Evolutionary conservation across 2,329 filamentous ascomycete species (phyloP).

Genomic region (Sordariomycetes sp.): DNA sequence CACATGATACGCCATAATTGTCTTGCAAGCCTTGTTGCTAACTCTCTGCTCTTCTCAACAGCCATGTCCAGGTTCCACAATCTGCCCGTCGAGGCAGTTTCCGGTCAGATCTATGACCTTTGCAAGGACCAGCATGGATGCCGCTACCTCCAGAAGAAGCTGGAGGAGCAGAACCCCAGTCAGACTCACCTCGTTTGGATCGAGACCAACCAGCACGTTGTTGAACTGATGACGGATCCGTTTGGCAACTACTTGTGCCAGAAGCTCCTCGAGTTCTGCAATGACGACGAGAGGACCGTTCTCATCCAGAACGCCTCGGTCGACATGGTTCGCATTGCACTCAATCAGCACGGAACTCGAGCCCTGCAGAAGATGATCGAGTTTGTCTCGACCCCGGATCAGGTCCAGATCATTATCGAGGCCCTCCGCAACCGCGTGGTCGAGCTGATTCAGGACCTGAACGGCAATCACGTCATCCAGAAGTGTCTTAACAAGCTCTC

Average conservation of each 20-base stretch:
- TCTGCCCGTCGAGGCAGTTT: slow-evolving; percentile 68
- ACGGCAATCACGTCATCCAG: slow-evolving; percentile 98
- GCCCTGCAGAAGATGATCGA: slow-evolving; percentile 99
- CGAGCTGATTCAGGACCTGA: slow-evolving; percentile 90
- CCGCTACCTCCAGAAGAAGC: slow-evolving; percentile 91
- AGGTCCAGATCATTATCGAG: slow-evolving; percentile 79
- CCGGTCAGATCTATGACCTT: slow-evolving; percentile 74
- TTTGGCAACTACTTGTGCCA: slow-evolving; percentile 99
- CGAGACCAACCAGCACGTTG: slow-evolving; percentile 86
- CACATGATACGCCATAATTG: neutral
- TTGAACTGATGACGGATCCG: slow-evolving; percentile 97
- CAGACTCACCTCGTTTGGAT: slow-evolving; percentile 88
- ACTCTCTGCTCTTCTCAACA: slow-evolving; percentile 26
- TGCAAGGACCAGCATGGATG: slow-evolving; percentile 99
- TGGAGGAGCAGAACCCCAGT: slow-evolving; percentile 78
- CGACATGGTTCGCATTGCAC: slow-evolving; percentile 82
- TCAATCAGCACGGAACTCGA: slow-evolving; percentile 95
- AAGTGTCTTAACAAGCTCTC: slow-evolving; percentile 95
- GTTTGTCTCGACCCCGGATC: slow-evolving; percentile 75
- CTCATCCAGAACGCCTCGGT: slow-evolving; percentile 83
- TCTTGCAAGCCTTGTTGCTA: neutral
- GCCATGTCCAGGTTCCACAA: slow-evolving; percentile 75
- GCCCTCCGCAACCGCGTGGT: slow-evolving; percentile 79
- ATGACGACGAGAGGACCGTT: slow-evolving; percentile 85
- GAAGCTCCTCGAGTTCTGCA: slow-evolving; percentile 92